phyloP scores from a whole-genome alignment of 768 basidiomycete species.

The Psilocybe subaeruginosa region DNA sequence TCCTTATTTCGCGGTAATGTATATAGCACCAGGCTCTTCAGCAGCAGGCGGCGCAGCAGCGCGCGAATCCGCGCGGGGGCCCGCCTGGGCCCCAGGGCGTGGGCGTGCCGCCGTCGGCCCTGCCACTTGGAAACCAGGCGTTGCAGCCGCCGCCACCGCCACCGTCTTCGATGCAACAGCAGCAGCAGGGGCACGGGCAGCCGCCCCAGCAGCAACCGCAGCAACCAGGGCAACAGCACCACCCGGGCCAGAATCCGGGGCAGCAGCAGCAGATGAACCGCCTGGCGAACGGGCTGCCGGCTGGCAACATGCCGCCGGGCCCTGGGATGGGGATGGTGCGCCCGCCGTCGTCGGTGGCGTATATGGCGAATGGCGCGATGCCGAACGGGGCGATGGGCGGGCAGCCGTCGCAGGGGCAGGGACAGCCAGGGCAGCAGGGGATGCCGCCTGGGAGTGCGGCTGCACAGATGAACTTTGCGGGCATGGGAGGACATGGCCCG shows the following conservation, averaged over 20 bases:
- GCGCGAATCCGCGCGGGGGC: not conserved
- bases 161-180: slow-evolving; percentile 2
- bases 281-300: slow-evolving; percentile 19
- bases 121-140: slow-evolving; percentile 9
- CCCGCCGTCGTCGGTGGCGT: slow-evolving; percentile 13
- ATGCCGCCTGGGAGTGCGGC: slow-evolving; percentile 16
- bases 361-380: slow-evolving; percentile 28
- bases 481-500: slow-evolving; percentile 25
- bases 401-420: slow-evolving; percentile 6
- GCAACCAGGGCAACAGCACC: slow-evolving; percentile 11
- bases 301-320: slow-evolving; percentile 8
- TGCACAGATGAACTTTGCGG: slow-evolving; percentile 24
- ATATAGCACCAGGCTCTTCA: slow-evolving; percentile 13
- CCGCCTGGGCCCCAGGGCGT: not conserved
- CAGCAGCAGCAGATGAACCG: slow-evolving; percentile 11
- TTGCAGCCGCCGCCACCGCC: slow-evolving; percentile 25
- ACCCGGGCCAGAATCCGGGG: not conserved
- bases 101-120: not conserved
- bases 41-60: slow-evolving; percentile 12
- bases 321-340: slow-evolving; percentile 11
- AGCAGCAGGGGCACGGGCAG: slow-evolving; percentile 13
- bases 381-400: slow-evolving; percentile 27
- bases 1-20: not conserved
- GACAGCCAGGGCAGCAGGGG: slow-evolving; percentile 15
- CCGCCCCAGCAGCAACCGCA: slow-evolving; percentile 26